Conservation (phyloP, 306 rosid genomes). For the Castanopsis chinensis region DNA sequence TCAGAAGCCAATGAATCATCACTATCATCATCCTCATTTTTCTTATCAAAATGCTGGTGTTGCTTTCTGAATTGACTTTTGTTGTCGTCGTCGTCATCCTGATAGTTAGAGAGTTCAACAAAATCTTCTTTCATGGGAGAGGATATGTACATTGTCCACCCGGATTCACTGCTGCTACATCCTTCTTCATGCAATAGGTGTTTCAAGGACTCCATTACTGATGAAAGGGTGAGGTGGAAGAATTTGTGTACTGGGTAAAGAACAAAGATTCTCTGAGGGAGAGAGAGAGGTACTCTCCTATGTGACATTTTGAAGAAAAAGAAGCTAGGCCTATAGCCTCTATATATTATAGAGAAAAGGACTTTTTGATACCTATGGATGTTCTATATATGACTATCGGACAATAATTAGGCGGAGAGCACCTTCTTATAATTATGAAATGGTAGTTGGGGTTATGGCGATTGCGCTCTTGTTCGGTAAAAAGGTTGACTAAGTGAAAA, state of each 20-base stretch:
- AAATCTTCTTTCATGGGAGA: conserved; percentile 71
- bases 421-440: no score
- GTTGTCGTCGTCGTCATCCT: conserved; percentile 17
- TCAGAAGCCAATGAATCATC: conserved; percentile 90
- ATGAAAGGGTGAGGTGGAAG: background rate
- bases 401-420: no score
- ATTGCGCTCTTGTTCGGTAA: no score
- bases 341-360: no score
- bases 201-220: background rate
- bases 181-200: background rate
- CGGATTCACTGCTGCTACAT: conserved; percentile 85
- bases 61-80: background rate
- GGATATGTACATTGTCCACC: conserved; percentile 79
- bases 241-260: background rate
- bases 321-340: background rate
- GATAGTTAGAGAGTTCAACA: conserved; percentile 39
- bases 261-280: background rate
- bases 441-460: no score
- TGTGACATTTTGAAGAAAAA: background rate
- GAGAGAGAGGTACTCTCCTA: background rate
- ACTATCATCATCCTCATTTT: conserved; percentile 50
- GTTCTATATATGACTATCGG: no score
- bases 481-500: no score
- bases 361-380: no score
- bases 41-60: background rate